A percentile compares a stretch with the other conserved stretches of the same genome.
phyloP scores from a whole-genome alignment of 2,329 filamentous ascomycete species.

The Niveomyces coronatus region DNA sequence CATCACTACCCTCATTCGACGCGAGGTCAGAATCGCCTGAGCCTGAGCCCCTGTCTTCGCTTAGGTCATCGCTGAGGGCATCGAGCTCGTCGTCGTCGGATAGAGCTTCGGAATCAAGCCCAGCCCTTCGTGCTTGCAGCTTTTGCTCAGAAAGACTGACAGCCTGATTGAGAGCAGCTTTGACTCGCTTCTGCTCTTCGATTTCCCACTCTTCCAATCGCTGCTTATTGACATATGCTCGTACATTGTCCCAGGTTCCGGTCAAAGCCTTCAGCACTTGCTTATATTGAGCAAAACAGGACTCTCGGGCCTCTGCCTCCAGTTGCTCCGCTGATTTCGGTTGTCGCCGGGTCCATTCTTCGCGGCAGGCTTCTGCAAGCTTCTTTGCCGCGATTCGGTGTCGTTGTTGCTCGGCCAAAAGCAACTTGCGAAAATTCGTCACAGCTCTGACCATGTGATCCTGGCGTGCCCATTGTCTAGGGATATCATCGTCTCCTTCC shows the following conservation, averaged over 20 bases:
- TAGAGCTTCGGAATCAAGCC: slow-evolving; percentile 41
- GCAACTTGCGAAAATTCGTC: slow-evolving; percentile 67
- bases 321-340: slow-evolving; percentile 73
- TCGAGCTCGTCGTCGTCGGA: slow-evolving; percentile 36
- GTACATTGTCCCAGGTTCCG: slow-evolving; percentile 56
- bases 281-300: slow-evolving; percentile 59
- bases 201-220: slow-evolving; percentile 53
- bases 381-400: slow-evolving; percentile 71
- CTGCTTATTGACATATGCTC: slow-evolving; percentile 47
- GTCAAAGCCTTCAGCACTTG: slow-evolving; percentile 50
- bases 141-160: slow-evolving; percentile 62
- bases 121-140: slow-evolving; percentile 49
- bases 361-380: slow-evolving; percentile 66
- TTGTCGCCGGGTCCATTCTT: slow-evolving; percentile 63
- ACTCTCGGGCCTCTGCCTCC: slow-evolving; percentile 62
- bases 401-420: slow-evolving; percentile 66
- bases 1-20: slow-evolving; percentile 26
- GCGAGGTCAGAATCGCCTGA: slow-evolving; percentile 21
- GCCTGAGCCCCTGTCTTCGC: slow-evolving; percentile 20
- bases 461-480: slow-evolving; percentile 72
- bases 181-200: slow-evolving; percentile 52
- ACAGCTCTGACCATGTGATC: slow-evolving; percentile 78
- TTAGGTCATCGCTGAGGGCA: slow-evolving; percentile 37
- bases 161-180: slow-evolving; percentile 61
- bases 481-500: slow-evolving; percentile 61